phyloP scores from a whole-genome alignment of 2,329 filamentous ascomycete genomes.

The Apiospora saccharicola region DNA sequence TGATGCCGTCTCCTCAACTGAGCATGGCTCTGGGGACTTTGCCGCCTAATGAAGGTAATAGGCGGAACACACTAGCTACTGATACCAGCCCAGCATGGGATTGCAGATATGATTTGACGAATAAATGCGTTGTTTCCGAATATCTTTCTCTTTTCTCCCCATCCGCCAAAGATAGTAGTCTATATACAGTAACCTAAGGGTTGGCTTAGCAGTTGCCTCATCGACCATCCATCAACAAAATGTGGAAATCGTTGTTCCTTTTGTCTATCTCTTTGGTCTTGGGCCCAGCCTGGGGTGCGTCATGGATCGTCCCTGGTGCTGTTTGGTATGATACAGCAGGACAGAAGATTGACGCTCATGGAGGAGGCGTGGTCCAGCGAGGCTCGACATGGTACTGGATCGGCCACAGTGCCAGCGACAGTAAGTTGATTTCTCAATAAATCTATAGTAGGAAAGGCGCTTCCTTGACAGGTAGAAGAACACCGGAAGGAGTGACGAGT shows the following conservation, averaged over 20 bases:
- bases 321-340: slow-evolving; percentile 48
- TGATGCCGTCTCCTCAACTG: slow-evolving; percentile 1
- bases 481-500: neutral
- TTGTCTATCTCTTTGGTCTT: neutral
- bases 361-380: slow-evolving; percentile 46
- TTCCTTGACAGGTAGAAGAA: neutral
- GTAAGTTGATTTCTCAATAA: slow-evolving; percentile 26
- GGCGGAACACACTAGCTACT: neutral
- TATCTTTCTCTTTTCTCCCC: neutral
- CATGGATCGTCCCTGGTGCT: slow-evolving; percentile 50
- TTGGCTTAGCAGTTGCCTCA: neutral
- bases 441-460: neutral
- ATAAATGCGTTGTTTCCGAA: neutral
- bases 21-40: neutral
- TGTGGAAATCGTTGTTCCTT: neutral
- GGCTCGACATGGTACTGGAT: slow-evolving; percentile 50
- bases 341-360: slow-evolving; percentile 50
- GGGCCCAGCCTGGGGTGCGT: slow-evolving; percentile 34
- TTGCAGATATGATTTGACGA: neutral
- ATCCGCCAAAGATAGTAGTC: neutral
- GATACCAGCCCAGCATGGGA: neutral
- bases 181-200: neutral
- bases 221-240: neutral
- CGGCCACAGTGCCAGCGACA: slow-evolving; percentile 43
- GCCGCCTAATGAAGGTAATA: neutral